Conservation (phyloP, 208 protist species). For the Trypanosoma boissoni region DNA sequence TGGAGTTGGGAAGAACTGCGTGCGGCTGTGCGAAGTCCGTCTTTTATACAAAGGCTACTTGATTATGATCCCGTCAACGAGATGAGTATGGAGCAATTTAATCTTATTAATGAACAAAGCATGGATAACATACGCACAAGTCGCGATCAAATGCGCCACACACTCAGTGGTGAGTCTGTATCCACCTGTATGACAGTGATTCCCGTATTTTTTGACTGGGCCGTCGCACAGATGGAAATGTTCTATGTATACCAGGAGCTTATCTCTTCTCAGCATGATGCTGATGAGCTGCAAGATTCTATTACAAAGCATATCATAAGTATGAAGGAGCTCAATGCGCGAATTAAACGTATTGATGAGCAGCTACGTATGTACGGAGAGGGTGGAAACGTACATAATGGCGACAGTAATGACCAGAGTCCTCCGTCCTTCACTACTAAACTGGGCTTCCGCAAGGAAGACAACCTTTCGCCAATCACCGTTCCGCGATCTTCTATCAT, state of each 20-base stretch:
- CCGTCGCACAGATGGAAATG: conserved; percentile 37
- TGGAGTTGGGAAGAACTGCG: conserved; percentile 42
- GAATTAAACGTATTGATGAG: conserved; percentile 35
- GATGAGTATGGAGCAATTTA: conserved; percentile 32
- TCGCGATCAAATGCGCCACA: conserved; percentile 20
- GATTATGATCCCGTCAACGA: conserved; percentile 38
- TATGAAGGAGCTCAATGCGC: conserved; percentile 32
- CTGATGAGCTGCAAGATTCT: conserved; percentile 37
- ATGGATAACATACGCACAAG: conserved; percentile 17
- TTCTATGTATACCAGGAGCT: conserved; percentile 36
- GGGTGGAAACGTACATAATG: background rate
- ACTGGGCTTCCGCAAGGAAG: conserved; percentile 30
- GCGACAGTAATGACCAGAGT: background rate
- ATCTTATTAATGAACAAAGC: conserved; percentile 27
- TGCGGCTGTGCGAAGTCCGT: conserved; percentile 28
- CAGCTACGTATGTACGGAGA: conserved; percentile 30
- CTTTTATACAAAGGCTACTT: conserved; percentile 37
- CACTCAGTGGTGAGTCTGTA: conserved; percentile 1
- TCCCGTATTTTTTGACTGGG: conserved; percentile 37
- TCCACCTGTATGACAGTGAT: conserved; percentile 12
- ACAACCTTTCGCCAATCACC: conserved; percentile 17
- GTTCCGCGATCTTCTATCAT: conserved; percentile 40
- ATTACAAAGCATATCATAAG: conserved; percentile 38
- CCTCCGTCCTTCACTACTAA: background rate
- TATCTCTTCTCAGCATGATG: conserved; percentile 35